Conservation (phyloP, 257 asterid genomes). For the Solanum etuberosum region DNA sequence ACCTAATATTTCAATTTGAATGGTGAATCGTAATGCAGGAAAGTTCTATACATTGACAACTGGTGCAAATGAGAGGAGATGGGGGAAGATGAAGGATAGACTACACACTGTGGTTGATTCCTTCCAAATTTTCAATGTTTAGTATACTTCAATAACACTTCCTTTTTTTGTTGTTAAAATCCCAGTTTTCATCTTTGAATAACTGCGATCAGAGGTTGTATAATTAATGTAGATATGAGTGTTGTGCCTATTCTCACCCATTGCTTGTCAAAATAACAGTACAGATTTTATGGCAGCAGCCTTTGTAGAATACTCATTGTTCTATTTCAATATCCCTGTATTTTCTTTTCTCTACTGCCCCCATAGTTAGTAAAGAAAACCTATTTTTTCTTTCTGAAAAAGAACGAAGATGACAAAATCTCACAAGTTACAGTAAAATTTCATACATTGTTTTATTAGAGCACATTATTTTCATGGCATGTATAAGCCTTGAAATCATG, state of each 20-base stretch:
- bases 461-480: not conserved
- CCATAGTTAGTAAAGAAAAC: not conserved
- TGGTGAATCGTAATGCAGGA: constrained; percentile 37
- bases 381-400: not conserved
- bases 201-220: constrained; percentile 25
- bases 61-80: constrained; percentile 86
- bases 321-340: not conserved
- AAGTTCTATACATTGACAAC: constrained; percentile 83
- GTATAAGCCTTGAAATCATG: not conserved
- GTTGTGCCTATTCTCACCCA: not conserved
- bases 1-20: not conserved
- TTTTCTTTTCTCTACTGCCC: not conserved
- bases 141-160: not conserved
- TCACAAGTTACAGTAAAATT: not conserved
- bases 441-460: constrained; percentile 1
- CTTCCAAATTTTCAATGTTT: constrained; percentile 60
- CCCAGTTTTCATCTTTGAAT: constrained; percentile 1
- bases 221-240: constrained; percentile 33
- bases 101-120: constrained; percentile 73
- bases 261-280: not conserved
- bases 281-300: not conserved
- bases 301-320: not conserved
- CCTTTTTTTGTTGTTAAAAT: not conserved
- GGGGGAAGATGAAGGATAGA: constrained; percentile 88
- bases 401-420: not conserved